Evolutionary conservation across 2,329 filamentous ascomycete genomes (phyloP).

Genomic region (Cercospora sojina): DNA sequence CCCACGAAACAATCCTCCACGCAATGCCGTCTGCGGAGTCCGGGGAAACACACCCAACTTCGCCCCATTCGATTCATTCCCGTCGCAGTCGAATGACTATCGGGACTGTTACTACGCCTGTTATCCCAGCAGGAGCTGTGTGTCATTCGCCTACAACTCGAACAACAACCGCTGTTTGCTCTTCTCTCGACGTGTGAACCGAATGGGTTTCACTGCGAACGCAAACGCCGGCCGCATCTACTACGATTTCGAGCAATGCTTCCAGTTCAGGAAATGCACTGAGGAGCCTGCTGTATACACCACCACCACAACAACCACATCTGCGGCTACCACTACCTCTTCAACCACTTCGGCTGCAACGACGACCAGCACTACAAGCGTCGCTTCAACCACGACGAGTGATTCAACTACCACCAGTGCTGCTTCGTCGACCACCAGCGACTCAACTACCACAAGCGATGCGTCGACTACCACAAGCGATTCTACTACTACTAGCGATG

Average conservation of each 20-base stretch:
- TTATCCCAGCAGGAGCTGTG: not conserved
- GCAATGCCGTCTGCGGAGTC: not conserved
- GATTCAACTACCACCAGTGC: not conserved
- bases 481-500: not conserved
- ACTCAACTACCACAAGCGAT: not conserved
- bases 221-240: not conserved
- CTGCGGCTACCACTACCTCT: not conserved
- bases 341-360: not conserved
- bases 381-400: not conserved
- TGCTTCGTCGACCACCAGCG: not conserved
- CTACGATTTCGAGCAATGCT: not conserved
- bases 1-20: not conserved
- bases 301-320: not conserved
- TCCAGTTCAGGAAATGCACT: not conserved
- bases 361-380: not conserved
- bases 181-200: not conserved
- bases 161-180: not conserved
- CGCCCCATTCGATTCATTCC: not conserved
- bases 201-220: not conserved
- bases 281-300: not conserved
- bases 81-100: not conserved
- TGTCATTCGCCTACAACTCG: not conserved
- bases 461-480: not conserved
- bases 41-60: not conserved
- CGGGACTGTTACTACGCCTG: not conserved